Evolutionary conservation across 1,284 basidiomycete species (phyloP), one percentile per base, ranked within the genome.

Genomic region (Kalmanozyma brasiliensis): DNA sequence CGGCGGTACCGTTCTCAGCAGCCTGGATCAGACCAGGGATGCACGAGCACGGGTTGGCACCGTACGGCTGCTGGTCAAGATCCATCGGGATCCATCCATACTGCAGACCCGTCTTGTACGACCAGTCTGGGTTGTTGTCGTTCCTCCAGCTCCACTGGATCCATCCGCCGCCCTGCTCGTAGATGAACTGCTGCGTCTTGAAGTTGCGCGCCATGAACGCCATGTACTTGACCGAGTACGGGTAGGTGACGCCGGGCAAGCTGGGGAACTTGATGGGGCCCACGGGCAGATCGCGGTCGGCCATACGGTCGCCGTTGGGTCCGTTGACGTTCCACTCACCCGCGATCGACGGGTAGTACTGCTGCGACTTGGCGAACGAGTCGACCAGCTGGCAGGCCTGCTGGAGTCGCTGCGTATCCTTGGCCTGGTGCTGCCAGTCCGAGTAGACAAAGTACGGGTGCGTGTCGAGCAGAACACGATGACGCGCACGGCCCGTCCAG

Each of bases 151-250:
- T 87, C 90, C 90, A 91, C 77, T 86, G 89, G 14, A 90, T 85
- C 90, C 90, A 92, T 19, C 91, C 90, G 46, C 88, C 86, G 23
- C 78, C 71, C 30, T 57, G 58, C 71, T 82, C 81, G 45, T 77
- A 83, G 22, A 78, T 74, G 40, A 60, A 72, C 35, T 71, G 73
- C 68, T 96, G 94, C 0, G 91, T 91, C 80, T 94, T 92, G 88
- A 89, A 97, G 83, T 87, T 89, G 80, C 91, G 86, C 49, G 91
- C 84, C 57, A 97, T 84, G 86, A 91, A 93, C 1, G 86, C 87
- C 87, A 93, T 95, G 86, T 92, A 96, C 61, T 85, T 63, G 42
- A 64, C 52, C 42, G 66, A 65, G 71, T 72, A 77, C 6, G 71
- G 73, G 49, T 74, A 76, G n/a, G n/a, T n/a, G n/a, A n/a, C 52